Base-by-base conservation (phyloP, 2,329 filamentous ascomycete species). In the Cryphonectria carpinicola region DNA sequence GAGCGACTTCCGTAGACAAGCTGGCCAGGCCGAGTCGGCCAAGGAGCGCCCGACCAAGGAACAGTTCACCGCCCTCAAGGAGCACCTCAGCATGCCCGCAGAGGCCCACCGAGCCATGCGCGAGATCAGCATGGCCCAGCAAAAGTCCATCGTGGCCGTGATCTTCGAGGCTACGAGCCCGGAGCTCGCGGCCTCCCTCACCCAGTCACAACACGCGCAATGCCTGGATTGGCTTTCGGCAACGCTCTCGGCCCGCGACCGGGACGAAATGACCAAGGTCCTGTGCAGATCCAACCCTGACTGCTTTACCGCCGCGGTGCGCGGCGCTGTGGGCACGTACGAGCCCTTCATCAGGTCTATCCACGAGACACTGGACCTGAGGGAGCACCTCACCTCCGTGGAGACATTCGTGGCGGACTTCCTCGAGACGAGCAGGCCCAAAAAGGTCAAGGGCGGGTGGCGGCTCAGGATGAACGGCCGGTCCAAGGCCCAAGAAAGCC, bases 261-360 rank as follows among this genome's bases (percentile, higher is more conserved):
- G 93, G n/a, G 88, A 93, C 70, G 86, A 90, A 74, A 89, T 95
- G 65, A 87, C 88, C 17, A 84, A 85, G 17, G 86, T 89, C 0
- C 81, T 94, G 19, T 95, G 93, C 79, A 87, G 88, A 19, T 85
- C 88, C 62, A 88, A 85, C 35, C 93, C 93, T 0, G 93, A 95
- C 75, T 84, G 92, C 13, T 84, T 94, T n/a, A 95, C 93, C 0
- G 85, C 88, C 11, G 85, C 88, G 0, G 82, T 95, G 64, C 86
- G 87, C 41, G 90, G 93, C 70, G 79, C 85, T 0, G 87, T 94
- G 7, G 83, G 85, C 0, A 90, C 90, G 1, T 93, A 92, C 74
- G 92, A 94, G 67, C 92, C 92, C 0, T 89, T 94, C 71, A 93
- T 96, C 69, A 86, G 92, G 32, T 82, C 85, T 3, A 83, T 95